These are phyloP conservation scores for Citrullus mucosospermus DNA, from an alignment of 306 rosid genomes.

Conservation along the genomic window DNA sequence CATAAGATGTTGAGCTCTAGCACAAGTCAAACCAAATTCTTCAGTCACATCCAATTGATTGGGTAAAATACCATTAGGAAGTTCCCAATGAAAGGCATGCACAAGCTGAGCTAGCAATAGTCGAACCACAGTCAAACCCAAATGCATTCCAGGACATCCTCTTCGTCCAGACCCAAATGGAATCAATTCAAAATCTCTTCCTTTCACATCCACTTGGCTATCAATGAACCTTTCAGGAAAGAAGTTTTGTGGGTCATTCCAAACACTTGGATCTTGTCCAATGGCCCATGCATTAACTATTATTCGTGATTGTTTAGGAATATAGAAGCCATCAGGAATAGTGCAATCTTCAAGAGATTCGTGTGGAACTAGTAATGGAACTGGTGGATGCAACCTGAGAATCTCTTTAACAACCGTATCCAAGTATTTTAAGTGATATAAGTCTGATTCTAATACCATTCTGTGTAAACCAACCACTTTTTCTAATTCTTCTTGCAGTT, in stretches of 20 bases:
- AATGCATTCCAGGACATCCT: not conserved
- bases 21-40: not conserved
- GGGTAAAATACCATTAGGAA: not conserved
- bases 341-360: not conserved
- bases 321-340: not conserved
- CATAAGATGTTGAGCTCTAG: not conserved
- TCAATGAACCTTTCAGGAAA: not conserved
- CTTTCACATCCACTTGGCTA: not conserved
- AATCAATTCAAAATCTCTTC: not conserved
- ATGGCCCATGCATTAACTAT: not conserved
- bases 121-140: not conserved
- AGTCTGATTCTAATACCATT: not conserved
- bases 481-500: slow-evolving; percentile 16
- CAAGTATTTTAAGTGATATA: not conserved
- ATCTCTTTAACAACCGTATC: not conserved
- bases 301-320: not conserved
- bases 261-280: not conserved
- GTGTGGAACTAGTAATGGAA: not conserved
- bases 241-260: not conserved
- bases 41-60: not conserved
- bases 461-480: not conserved
- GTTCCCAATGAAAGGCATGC: not conserved
- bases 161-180: not conserved
- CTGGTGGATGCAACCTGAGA: not conserved
- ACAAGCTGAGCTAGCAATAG: not conserved